phyloP scores from a whole-genome alignment of 192 early-diverging fungal genomes.

The Rhizophagus prolifer region DNA sequence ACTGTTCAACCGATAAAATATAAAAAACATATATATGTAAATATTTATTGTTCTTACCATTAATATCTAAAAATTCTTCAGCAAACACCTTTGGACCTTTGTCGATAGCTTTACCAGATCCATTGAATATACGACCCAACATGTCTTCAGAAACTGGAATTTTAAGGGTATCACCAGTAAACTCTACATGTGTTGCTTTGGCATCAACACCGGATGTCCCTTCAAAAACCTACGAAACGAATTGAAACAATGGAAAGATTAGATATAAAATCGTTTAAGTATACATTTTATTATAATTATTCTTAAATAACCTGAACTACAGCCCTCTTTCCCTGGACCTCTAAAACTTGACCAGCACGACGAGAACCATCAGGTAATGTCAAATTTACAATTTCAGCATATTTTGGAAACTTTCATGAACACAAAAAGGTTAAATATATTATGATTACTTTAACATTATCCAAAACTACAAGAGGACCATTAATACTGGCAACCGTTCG shows the following conservation, averaged over 20 bases:
- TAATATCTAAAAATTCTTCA: constrained; percentile 97
- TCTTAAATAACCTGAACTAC: constrained; percentile 77
- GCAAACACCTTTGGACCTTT: constrained; percentile 99
- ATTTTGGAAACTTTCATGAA: constrained; percentile 81
- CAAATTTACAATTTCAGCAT: constrained; percentile 94
- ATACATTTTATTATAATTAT: background rate
- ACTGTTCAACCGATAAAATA: background rate
- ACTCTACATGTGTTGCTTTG: constrained; percentile 93
- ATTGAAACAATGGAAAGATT: background rate
- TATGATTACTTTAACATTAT: constrained; percentile 88
- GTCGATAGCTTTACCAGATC: constrained; percentile 98
- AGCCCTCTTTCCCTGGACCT: constrained; percentile 94
- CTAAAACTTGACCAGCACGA: constrained; percentile 95
- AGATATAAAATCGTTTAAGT: background rate
- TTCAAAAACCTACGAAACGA: constrained; percentile 78
- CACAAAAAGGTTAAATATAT: background rate
- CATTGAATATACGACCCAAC: constrained; percentile 99
- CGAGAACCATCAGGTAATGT: constrained; percentile 95
- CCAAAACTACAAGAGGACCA: constrained; percentile 96
- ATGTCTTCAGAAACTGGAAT: constrained; percentile 99
- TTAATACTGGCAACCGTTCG: constrained; percentile 96
- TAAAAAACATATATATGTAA: background rate
- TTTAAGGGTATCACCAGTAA: constrained; percentile 92
- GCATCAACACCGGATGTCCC: constrained; percentile 96
- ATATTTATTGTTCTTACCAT: constrained; percentile 50